A percentile compares a stretch with the other conserved stretches of the same genome.
These are phyloP conservation scores for Keqinozyma sinolaborantium DNA, from an alignment of 1,139 yeast species.

Conservation along the genomic window DNA sequence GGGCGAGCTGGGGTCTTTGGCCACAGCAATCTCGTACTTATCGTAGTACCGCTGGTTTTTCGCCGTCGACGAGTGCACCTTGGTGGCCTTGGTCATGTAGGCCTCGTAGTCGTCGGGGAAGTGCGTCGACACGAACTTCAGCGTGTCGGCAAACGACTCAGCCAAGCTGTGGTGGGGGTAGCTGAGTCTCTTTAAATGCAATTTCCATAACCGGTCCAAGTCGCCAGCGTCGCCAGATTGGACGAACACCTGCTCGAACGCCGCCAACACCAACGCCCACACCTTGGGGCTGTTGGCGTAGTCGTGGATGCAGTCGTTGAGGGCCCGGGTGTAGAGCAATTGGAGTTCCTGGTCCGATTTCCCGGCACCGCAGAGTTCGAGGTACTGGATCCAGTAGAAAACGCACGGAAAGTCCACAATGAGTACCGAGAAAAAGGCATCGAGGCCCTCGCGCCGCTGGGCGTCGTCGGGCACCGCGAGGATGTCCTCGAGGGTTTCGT, in stretches of 20 bases:
- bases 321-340: slow-evolving; percentile 16
- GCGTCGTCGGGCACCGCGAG: slow-evolving; percentile 11
- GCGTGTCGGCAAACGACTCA: slow-evolving; percentile 39
- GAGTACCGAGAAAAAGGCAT: slow-evolving; percentile 16
- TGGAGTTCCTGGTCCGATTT: slow-evolving; percentile 8
- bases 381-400: slow-evolving; percentile 16
- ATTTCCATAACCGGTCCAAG: slow-evolving; percentile 16
- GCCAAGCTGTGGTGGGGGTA: slow-evolving; percentile 42
- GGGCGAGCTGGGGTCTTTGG: slow-evolving; percentile 13
- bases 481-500: slow-evolving; percentile 24
- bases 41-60: slow-evolving; percentile 24
- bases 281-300: slow-evolving; percentile 28
- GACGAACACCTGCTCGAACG: slow-evolving; percentile 8
- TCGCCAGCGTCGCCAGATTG: slow-evolving; percentile 10
- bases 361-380: slow-evolving; percentile 10
- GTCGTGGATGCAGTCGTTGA: slow-evolving; percentile 29
- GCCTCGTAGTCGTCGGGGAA: slow-evolving; percentile 30
- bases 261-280: slow-evolving; percentile 27
- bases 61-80: slow-evolving; percentile 26
- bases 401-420: slow-evolving; percentile 16
- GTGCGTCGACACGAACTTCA: slow-evolving; percentile 37
- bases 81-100: slow-evolving; percentile 37
- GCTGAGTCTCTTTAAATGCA: slow-evolving; percentile 32
- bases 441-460: slow-evolving; percentile 7
- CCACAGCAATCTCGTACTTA: slow-evolving; percentile 18